Evolutionary conservation across 805 yeast species (phyloP).

Genomic region (Metschnikowia lachancei): DNA sequence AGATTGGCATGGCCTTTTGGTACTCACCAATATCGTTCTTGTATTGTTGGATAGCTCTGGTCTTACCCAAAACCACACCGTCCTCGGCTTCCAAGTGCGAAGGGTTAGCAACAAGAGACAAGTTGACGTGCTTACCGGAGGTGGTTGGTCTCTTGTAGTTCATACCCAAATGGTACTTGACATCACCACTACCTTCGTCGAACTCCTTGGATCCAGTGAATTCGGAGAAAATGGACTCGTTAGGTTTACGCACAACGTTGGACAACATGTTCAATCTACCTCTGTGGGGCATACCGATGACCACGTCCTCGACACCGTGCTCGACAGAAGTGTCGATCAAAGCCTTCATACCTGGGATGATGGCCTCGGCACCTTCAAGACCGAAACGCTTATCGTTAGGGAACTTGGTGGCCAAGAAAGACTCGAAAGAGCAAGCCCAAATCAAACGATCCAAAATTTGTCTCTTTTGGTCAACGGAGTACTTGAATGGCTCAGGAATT

Average conservation of each 20-base stretch:
- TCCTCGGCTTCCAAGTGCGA: constrained; percentile 99
- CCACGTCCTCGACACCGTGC: constrained; percentile 90
- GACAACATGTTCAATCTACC: constrained; percentile 98
- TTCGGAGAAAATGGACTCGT: constrained; percentile 95
- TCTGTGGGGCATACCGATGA: constrained; percentile 99
- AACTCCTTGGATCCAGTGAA: constrained; percentile 86
- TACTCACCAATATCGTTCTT: constrained; percentile 80
- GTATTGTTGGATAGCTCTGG: constrained; percentile 91
- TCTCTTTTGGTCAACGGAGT: constrained; percentile 84
- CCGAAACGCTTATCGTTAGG: constrained; percentile 99
- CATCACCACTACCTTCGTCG: constrained; percentile 98
- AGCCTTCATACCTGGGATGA: constrained; percentile 95
- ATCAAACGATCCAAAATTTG: constrained; percentile 93
- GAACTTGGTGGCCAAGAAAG: constrained; percentile 89
- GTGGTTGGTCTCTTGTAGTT: constrained; percentile 99
- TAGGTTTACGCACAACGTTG: constrained; percentile 97
- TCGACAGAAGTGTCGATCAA: constrained; percentile 91
- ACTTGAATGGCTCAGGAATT: constrained; percentile 83
- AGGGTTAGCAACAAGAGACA: constrained; percentile 97
- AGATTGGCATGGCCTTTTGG: constrained; percentile 85
- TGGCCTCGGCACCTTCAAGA: constrained; percentile 96
- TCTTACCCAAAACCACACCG: constrained; percentile 97
- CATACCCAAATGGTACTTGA: constrained; percentile 98
- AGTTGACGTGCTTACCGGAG: constrained; percentile 91
- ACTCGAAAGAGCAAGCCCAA: constrained; percentile 94